Percentiles rank a stretch among this genome's conserved stretches.
Conservation (phyloP, 768 basidiomycete genomes). For the Agaricus bisporus region DNA sequence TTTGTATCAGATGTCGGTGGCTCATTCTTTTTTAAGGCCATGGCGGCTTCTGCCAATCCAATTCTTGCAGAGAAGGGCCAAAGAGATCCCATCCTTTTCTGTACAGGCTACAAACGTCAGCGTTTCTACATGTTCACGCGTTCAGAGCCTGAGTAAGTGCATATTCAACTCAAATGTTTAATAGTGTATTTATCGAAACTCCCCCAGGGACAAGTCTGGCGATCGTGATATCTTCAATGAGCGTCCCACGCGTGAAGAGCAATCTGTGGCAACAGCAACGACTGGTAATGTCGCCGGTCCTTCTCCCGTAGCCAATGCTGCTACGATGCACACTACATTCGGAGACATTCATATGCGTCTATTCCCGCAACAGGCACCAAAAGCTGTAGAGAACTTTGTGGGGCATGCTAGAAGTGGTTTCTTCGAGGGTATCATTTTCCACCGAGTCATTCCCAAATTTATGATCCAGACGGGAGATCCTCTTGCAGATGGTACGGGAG, state of each 20-base stretch:
- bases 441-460: slow-evolving; percentile 97
- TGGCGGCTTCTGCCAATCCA: slow-evolving; percentile 95
- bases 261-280: slow-evolving; percentile 70
- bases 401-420: slow-evolving; percentile 85
- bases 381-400: slow-evolving; percentile 96
- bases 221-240: slow-evolving; percentile 99
- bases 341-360: slow-evolving; percentile 89
- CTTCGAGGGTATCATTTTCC: slow-evolving; percentile 92
- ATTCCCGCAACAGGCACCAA: slow-evolving; percentile 90
- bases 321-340: slow-evolving; percentile 90
- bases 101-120: slow-evolving; percentile 87
- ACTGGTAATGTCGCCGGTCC: slow-evolving; percentile 45
- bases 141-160: slow-evolving; percentile 78
- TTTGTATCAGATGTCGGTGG: neutral
- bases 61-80: slow-evolving; percentile 80
- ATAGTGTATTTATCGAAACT: neutral
- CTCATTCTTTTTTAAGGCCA: slow-evolving; percentile 45
- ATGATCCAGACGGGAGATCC: slow-evolving; percentile 98
- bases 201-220: slow-evolving; percentile 64
- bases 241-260: slow-evolving; percentile 93
- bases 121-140: slow-evolving; percentile 95
- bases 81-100: slow-evolving; percentile 88
- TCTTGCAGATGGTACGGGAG: slow-evolving; percentile 91
- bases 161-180: neutral
- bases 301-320: slow-evolving; percentile 68